A percentile compares a stretch with the other conserved stretches of the same genome.
These are phyloP conservation scores for Gynostemma pentaphyllum DNA, from an alignment of 306 rosid genomes.

Conservation along the genomic window DNA sequence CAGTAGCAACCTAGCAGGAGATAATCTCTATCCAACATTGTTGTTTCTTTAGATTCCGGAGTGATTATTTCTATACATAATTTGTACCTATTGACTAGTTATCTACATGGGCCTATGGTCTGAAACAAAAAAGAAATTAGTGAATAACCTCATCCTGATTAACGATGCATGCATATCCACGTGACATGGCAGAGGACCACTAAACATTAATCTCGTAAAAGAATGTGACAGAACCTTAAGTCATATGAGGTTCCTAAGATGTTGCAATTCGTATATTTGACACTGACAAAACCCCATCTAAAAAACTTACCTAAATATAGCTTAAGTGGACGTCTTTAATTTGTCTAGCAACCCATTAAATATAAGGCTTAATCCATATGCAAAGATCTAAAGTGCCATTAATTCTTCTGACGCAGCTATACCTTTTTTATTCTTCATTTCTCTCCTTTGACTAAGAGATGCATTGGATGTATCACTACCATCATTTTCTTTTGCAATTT, in stretches of 20 bases:
- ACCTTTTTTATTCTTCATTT: constrained; percentile 20
- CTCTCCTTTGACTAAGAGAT: constrained; percentile 6
- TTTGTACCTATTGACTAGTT: background rate
- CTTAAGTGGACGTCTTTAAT: background rate
- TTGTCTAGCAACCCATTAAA: background rate
- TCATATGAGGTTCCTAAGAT: background rate
- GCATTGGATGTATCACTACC: constrained; percentile 19
- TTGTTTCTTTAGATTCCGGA: background rate
- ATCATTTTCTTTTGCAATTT: constrained; percentile 25
- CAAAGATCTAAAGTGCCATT: background rate
- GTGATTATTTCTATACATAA: background rate
- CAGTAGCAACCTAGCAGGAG: background rate
- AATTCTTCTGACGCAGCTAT: background rate
- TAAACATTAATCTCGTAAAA: background rate
- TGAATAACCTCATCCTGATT: background rate
- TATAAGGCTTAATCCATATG: no score
- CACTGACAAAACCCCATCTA: no score
- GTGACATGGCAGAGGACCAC: background rate
- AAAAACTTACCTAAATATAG: background rate
- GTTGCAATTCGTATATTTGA: background rate
- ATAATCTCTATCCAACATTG: background rate
- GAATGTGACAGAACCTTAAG: background rate
- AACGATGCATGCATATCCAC: background rate
- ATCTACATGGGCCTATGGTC: background rate
- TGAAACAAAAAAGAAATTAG: background rate